Percentiles rank a stretch among this genome's conserved stretches.
Conservation (phyloP, 176 grass and related monocot genomes). For the Pontederia paniculata region DNA sequence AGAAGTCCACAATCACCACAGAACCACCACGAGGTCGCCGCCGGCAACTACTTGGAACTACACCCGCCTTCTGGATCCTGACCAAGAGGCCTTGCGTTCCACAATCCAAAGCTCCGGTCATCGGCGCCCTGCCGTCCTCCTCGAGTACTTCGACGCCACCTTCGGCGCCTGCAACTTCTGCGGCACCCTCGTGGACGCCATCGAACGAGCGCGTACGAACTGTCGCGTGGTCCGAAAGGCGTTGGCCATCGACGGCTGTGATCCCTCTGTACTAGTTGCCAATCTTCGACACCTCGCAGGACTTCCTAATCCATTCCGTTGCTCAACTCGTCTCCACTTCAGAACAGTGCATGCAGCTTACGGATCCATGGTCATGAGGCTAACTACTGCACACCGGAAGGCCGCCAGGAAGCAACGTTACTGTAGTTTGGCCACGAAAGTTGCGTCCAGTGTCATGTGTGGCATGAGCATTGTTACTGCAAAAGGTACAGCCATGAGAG, state of each 20-base stretch:
- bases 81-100: neutral
- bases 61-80: conserved; percentile 1
- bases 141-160: conserved; percentile 6
- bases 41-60: neutral
- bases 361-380: neutral
- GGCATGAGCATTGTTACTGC: too few species aligned
- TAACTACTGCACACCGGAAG: neutral
- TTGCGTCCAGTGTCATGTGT: too few species aligned
- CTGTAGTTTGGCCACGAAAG: neutral
- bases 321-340: too few species aligned
- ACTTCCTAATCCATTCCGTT: neutral
- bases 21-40: neutral
- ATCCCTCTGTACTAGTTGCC: neutral
- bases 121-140: neutral
- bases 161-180: conserved; percentile 13
- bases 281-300: neutral
- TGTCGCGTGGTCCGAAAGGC: neutral
- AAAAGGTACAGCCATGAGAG: neutral
- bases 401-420: too few species aligned
- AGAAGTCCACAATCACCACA: neutral
- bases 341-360: neutral
- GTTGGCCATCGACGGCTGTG: neutral
- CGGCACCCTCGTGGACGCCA: conserved; percentile 12
- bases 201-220: neutral
- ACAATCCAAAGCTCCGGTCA: neutral